A percentile compares a stretch with the other conserved stretches of the same genome.
Evolutionary conservation across 106 monocot genomes (phyloP).

Genomic region (Agapanthus africanus): DNA sequence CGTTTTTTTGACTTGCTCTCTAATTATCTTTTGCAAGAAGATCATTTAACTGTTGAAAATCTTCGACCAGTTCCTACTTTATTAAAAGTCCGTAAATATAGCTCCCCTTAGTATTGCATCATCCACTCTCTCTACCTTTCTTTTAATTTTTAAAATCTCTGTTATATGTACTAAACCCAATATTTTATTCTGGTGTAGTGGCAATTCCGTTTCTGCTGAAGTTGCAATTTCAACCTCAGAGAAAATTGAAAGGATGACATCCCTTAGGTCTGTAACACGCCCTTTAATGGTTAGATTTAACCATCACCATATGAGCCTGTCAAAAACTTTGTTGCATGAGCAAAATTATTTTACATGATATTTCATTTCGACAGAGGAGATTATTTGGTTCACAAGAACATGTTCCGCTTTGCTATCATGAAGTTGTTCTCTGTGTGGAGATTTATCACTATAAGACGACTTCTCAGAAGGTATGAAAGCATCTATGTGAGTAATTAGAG

Average conservation of each 20-base stretch:
- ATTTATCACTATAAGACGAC: constrained; percentile 47
- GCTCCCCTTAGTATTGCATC: too few relatives aligned
- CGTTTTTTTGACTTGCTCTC: too few relatives aligned
- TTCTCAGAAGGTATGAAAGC: constrained; percentile 31
- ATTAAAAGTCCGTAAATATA: too few relatives aligned
- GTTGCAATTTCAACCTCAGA: constrained; percentile 18
- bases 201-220: constrained; percentile 27
- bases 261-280: constrained; percentile 51
- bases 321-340: background rate
- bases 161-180: too few relatives aligned
- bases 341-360: background rate
- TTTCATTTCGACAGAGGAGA: constrained; percentile 30
- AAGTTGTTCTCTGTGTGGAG: constrained; percentile 77
- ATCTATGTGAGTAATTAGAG: background rate
- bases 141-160: too few relatives aligned
- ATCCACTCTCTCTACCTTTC: too few relatives aligned
- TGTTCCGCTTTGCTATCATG: constrained; percentile 40
- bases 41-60: too few relatives aligned
- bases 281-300: constrained; percentile 60
- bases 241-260: constrained; percentile 43
- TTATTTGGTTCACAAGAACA: constrained; percentile 23
- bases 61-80: too few relatives aligned
- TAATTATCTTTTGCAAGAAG: too few relatives aligned
- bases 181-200: constrained; percentile 46
- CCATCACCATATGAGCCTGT: too few relatives aligned